Evolutionary conservation across 768 basidiomycete species (phyloP).

Genomic region (Naganishia onofrii): DNA sequence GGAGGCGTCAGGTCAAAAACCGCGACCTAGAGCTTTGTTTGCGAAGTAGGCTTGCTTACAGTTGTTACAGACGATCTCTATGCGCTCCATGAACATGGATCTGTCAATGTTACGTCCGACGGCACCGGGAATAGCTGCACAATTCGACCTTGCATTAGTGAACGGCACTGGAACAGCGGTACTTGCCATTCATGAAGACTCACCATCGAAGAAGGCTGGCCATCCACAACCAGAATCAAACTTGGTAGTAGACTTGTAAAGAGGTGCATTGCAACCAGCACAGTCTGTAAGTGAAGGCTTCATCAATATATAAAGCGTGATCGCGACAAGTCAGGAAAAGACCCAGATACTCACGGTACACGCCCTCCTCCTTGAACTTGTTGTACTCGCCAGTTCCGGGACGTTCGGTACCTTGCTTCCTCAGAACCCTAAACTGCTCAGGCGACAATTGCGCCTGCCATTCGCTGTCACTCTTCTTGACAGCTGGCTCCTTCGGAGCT

Average conservation of each 20-base stretch:
- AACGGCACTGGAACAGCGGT: constrained; percentile 7
- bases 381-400: constrained; percentile 78
- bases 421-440: constrained; percentile 81
- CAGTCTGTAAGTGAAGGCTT: constrained; percentile 54
- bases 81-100: constrained; percentile 65
- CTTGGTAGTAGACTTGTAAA: constrained; percentile 86
- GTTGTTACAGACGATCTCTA: constrained; percentile 82
- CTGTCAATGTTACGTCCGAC: constrained; percentile 71
- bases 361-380: constrained; percentile 64
- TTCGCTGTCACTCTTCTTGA: constrained; percentile 66
- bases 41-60: constrained; percentile 54
- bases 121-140: constrained; percentile 81
- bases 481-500: constrained; percentile 33
- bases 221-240: constrained; percentile 92
- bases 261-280: constrained; percentile 72
- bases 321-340: constrained; percentile 9
- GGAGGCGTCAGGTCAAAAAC: constrained; percentile 9
- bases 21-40: background rate
- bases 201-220: constrained; percentile 96
- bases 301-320: no score
- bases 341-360: constrained; percentile 60
- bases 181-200: constrained; percentile 29
- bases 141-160: background rate
- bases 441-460: constrained; percentile 78
- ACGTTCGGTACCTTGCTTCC: constrained; percentile 81